phyloP scores from a whole-genome alignment of 2,329 filamentous ascomycete genomes.

The Fusarium verrucosum region DNA sequence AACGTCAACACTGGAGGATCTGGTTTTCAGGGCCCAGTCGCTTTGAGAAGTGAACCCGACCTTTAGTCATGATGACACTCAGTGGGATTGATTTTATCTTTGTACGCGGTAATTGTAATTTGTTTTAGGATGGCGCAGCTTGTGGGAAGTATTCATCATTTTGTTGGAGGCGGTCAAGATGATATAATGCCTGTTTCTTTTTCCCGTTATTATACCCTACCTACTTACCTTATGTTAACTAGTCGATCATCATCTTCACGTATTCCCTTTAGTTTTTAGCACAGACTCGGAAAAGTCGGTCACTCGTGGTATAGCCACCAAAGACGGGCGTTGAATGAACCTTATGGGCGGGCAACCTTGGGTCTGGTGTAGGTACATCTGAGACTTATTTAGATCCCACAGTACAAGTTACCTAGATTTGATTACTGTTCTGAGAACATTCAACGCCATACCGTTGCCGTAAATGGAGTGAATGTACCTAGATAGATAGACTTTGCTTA shows the following conservation, averaged over 20 bases:
- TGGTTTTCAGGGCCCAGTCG: slow-evolving; percentile 65
- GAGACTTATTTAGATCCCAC: slow-evolving; percentile 19
- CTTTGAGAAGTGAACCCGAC: slow-evolving; percentile 52
- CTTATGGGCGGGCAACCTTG: slow-evolving; percentile 1
- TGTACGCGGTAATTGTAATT: slow-evolving; percentile 14
- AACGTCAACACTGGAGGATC: slow-evolving; percentile 59
- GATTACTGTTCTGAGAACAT: neutral
- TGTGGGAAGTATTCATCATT: slow-evolving; percentile 41
- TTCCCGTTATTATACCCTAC: slow-evolving; percentile 38
- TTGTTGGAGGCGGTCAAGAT: slow-evolving; percentile 32
- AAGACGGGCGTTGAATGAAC: slow-evolving; percentile 23
- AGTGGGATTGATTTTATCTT: slow-evolving; percentile 8
- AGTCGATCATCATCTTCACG: slow-evolving; percentile 25
- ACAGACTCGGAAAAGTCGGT: slow-evolving; percentile 27
- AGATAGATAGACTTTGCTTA: neutral
- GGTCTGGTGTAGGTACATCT: slow-evolving; percentile 17
- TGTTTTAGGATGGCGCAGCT: slow-evolving; percentile 29
- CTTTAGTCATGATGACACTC: slow-evolving; percentile 26
- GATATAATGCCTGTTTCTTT: slow-evolving; percentile 38
- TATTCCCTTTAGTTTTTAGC: slow-evolving; percentile 10
- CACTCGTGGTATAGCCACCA: slow-evolving; percentile 2
- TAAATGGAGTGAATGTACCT: neutral
- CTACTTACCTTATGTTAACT: slow-evolving; percentile 24
- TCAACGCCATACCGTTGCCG: neutral
- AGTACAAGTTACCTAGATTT: slow-evolving; percentile 15